These are phyloP conservation scores for Emericellopsis cladophorae DNA, from an alignment of 2,329 filamentous ascomycete species.

Conservation along the genomic window DNA sequence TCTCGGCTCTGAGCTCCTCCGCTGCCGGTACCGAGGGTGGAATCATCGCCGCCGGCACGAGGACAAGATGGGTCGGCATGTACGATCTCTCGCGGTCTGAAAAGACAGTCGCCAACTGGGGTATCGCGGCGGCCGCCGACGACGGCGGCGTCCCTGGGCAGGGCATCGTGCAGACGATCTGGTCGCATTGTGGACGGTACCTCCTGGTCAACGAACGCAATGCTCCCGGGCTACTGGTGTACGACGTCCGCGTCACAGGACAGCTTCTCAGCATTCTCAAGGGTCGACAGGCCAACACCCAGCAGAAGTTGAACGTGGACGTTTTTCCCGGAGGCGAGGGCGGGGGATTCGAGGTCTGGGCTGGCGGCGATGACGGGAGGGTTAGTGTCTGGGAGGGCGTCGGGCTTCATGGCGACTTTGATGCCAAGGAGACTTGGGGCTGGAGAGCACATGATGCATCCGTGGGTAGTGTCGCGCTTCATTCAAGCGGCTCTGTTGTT, in stretches of 20 bases:
- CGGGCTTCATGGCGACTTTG: conserved; percentile 30
- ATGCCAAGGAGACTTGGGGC: conserved; percentile 28
- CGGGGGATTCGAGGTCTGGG: conserved; percentile 48
- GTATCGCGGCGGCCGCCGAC: conserved; percentile 41
- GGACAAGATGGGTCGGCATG: conserved; percentile 49
- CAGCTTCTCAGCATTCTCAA: conserved; percentile 40
- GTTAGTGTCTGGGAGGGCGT: conserved; percentile 48
- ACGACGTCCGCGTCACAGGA: conserved; percentile 48
- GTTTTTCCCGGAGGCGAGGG: conserved; percentile 29
- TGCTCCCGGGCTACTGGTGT: conserved; percentile 42
- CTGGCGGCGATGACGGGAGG: conserved; percentile 38
- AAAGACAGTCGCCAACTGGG: conserved; percentile 44
- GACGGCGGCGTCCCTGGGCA: conserved; percentile 37
- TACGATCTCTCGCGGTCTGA: conserved; percentile 47
- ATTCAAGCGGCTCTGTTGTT: conserved; percentile 40
- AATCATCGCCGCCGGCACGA: conserved; percentile 48
- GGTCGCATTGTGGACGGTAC: conserved; percentile 53
- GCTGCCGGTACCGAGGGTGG: conserved; percentile 16
- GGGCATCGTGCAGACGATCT: conserved; percentile 47
- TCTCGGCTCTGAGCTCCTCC: conserved; percentile 41
- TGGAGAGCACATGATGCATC: conserved; percentile 35
- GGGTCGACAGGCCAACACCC: conserved; percentile 35
- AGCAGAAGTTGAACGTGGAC: conserved; percentile 44
- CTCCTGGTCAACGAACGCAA: conserved; percentile 49
- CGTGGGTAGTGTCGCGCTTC: conserved; percentile 36